Conservation (phyloP, 2,329 filamentous ascomycete species). For the Fusarium compactum region DNA sequence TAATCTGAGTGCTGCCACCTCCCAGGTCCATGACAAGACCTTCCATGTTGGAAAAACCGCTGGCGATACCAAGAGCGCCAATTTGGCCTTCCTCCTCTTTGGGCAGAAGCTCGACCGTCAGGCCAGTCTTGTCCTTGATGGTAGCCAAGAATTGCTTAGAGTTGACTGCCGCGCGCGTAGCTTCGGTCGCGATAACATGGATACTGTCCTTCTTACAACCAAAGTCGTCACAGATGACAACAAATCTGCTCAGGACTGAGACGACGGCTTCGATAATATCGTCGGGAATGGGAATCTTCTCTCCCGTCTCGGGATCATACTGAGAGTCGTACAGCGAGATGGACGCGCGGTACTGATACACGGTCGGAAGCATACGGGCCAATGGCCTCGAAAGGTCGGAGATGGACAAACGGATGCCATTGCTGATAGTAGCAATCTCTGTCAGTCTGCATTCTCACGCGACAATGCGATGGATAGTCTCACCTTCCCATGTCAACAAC, state of each 20-base stretch:
- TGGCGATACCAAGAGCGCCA: slow-evolving; percentile 75
- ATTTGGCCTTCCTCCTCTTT: slow-evolving; percentile 76
- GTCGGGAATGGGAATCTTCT: slow-evolving; percentile 49
- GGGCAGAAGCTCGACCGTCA: slow-evolving; percentile 69
- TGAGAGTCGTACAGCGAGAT: slow-evolving; percentile 52
- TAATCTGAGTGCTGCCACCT: slow-evolving; percentile 77
- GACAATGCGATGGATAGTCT: neutral
- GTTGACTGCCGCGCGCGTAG: slow-evolving; percentile 49
- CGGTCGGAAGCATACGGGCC: slow-evolving; percentile 69
- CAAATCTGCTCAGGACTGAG: slow-evolving; percentile 46
- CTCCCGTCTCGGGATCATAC: slow-evolving; percentile 49
- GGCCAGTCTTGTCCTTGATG: slow-evolving; percentile 68
- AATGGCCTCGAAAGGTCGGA: slow-evolving; percentile 58
- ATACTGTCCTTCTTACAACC: slow-evolving; percentile 43
- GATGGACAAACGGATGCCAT: slow-evolving; percentile 80
- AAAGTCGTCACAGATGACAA: slow-evolving; percentile 48
- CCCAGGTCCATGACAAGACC: slow-evolving; percentile 80
- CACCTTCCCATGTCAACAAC: slow-evolving; percentile 56
- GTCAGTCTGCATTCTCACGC: slow-evolving; percentile 20
- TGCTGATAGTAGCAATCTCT: slow-evolving; percentile 56
- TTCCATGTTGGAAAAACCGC: slow-evolving; percentile 69
- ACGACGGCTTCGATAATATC: slow-evolving; percentile 46
- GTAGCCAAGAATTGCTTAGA: slow-evolving; percentile 46
- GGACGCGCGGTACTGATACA: slow-evolving; percentile 49
- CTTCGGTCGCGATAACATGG: slow-evolving; percentile 51